These are phyloP conservation scores for Penicillium sclerotigenum DNA, from an alignment of 2,329 filamentous ascomycete genomes.

Conservation along the genomic window DNA sequence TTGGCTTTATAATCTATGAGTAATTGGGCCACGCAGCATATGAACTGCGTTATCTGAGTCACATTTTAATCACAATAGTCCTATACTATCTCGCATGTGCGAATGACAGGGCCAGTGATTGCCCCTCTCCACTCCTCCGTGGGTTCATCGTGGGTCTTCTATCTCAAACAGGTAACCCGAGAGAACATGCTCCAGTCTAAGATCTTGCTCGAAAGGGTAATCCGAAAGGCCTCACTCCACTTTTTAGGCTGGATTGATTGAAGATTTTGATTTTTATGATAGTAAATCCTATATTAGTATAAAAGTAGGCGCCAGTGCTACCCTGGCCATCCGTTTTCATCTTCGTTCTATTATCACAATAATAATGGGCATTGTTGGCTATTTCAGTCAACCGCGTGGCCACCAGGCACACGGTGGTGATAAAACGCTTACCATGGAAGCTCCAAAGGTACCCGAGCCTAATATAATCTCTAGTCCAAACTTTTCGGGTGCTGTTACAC, in stretches of 20 bases:
- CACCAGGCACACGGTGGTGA: constrained; percentile 5
- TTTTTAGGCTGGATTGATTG: constrained; percentile 15
- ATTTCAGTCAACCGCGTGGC: constrained; percentile 11
- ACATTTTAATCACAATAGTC: background rate
- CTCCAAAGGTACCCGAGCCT: constrained; percentile 16
- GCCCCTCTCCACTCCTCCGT: background rate
- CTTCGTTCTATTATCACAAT: background rate
- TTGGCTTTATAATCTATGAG: background rate
- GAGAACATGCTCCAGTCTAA: constrained; percentile 3
- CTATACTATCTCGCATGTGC: background rate
- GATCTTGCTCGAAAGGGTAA: constrained; percentile 7
- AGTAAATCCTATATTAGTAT: constrained; percentile 3
- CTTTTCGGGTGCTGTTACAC: constrained; percentile 11
- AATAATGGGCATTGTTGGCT: constrained; percentile 19
- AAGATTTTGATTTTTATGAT: constrained; percentile 12
- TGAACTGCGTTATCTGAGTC: background rate
- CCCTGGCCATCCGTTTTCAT: constrained; percentile 1
- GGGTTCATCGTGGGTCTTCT: constrained; percentile 1
- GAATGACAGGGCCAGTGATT: background rate
- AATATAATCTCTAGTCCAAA: constrained; percentile 16
- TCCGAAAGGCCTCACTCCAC: constrained; percentile 9
- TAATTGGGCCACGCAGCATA: background rate
- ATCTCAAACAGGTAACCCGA: constrained; percentile 9
- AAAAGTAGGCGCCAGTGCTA: background rate
- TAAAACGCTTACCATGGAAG: background rate